Evolutionary conservation across 2,329 filamentous ascomycete species (phyloP).

Genomic region (Penicillium freii): DNA sequence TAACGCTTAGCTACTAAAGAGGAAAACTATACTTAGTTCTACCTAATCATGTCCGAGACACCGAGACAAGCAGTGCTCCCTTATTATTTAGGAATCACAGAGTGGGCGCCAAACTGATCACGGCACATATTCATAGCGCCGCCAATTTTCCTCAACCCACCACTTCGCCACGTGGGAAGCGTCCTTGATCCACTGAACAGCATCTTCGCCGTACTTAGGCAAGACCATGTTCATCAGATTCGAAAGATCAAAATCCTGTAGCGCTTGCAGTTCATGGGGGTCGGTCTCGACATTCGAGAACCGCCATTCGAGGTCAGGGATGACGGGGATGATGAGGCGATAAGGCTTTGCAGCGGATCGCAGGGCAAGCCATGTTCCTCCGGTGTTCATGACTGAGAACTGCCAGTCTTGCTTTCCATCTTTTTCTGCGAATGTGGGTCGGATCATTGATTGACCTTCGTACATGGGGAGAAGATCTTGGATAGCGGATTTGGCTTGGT

Average conservation of each 20-base stretch:
- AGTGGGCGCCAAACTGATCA: neutral
- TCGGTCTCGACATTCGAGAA: slow-evolving; percentile 39
- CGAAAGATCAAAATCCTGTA: slow-evolving; percentile 34
- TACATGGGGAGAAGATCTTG: slow-evolving; percentile 45
- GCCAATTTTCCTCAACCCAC: slow-evolving; percentile 40
- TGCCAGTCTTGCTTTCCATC: slow-evolving; percentile 38
- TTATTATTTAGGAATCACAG: neutral
- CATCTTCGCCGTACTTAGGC: slow-evolving; percentile 32
- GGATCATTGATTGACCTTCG: slow-evolving; percentile 50
- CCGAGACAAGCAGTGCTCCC: neutral
- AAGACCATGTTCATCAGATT: slow-evolving; percentile 29
- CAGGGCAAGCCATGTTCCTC: slow-evolving; percentile 58
- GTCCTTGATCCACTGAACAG: slow-evolving; percentile 36
- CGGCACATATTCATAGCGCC: slow-evolving; percentile 19
- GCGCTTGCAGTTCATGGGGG: slow-evolving; percentile 33
- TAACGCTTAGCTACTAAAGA: too few relatives aligned
- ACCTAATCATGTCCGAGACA: neutral
- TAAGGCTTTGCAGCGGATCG: slow-evolving; percentile 71
- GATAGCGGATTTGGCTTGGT: slow-evolving; percentile 34
- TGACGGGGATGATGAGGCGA: slow-evolving; percentile 72
- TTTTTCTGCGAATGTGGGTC: slow-evolving; percentile 37
- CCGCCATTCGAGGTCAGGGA: slow-evolving; percentile 61
- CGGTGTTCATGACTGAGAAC: slow-evolving; percentile 37
- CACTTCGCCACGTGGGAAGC: slow-evolving; percentile 39
- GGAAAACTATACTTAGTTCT: too few relatives aligned